Percentiles rank a stretch among this genome's conserved stretches.
Evolutionary conservation across 306 rosid genomes (phyloP).

Genomic region (Acacia confusa): DNA sequence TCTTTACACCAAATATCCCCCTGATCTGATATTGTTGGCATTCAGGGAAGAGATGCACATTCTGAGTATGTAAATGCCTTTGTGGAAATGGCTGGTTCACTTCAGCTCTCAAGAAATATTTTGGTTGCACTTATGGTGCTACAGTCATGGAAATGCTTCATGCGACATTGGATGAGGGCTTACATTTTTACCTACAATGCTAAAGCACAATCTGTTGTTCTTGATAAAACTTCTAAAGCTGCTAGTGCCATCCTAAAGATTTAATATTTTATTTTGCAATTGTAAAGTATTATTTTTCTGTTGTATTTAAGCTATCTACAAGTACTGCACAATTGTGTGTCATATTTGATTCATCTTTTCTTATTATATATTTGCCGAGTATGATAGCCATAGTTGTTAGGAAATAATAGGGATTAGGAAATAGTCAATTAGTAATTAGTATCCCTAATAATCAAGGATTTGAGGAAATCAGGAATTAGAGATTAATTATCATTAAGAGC

Average conservation of each 20-base stretch:
- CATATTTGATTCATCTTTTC: constrained; percentile 32
- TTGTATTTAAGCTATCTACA: constrained; percentile 19
- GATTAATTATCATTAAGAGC: too few relatives aligned
- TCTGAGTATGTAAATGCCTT: too few relatives aligned
- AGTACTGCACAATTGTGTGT: constrained; percentile 17
- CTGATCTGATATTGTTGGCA: constrained; percentile 35
- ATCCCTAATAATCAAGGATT: too few relatives aligned
- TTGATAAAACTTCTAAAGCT: constrained; percentile 73
- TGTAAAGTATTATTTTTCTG: constrained; percentile 25
- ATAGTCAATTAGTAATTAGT: too few relatives aligned
- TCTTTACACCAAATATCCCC: background rate
- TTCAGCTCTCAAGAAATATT: too few relatives aligned
- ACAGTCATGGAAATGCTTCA: too few relatives aligned
- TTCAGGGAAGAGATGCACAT: too few relatives aligned
- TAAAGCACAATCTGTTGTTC: constrained; percentile 51
- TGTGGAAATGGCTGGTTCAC: too few relatives aligned
- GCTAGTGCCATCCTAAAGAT: constrained; percentile 84
- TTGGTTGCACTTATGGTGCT: too few relatives aligned
- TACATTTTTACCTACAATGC: constrained; percentile 49
- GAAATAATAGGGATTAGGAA: too few relatives aligned
- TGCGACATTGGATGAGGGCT: too few relatives aligned
- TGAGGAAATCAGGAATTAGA: too few relatives aligned
- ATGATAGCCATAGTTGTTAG: constrained; percentile 56
- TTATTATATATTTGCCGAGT: constrained; percentile 52
- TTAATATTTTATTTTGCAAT: constrained; percentile 23